Evolutionary conservation across 108 stramenopile species (phyloP).

Genomic region (Skeletonema menzelii): DNA sequence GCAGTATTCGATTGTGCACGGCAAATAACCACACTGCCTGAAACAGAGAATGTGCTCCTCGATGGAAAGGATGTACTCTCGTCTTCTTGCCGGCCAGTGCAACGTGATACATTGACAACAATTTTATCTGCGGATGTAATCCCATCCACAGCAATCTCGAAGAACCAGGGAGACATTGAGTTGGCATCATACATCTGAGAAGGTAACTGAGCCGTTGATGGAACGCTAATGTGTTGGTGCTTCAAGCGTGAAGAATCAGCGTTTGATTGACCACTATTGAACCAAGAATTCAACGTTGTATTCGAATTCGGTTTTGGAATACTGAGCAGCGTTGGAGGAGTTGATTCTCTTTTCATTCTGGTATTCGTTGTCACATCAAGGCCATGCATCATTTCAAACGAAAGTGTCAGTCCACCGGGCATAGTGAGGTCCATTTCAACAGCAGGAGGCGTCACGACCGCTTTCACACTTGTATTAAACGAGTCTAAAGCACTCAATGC

Average conservation of each 20-base stretch:
- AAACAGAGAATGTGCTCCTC: constrained; percentile 51
- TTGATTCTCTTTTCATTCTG: constrained; percentile 13
- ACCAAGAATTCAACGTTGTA: constrained; percentile 73
- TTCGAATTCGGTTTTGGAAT: constrained; percentile 33
- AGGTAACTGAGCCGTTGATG: constrained; percentile 15
- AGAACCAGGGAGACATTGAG: constrained; percentile 74
- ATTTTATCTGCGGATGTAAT: constrained; percentile 59
- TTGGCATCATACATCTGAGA: constrained; percentile 72
- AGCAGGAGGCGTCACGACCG: constrained; percentile 84
- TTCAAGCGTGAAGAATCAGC: constrained; percentile 26
- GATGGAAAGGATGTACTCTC: constrained; percentile 20
- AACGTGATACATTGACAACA: constrained; percentile 59
- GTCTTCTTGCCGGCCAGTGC: constrained; percentile 58
- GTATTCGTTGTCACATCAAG: constrained; percentile 61
- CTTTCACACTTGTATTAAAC: constrained; percentile 65
- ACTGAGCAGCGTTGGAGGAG: constrained; percentile 8
- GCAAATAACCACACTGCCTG: constrained; percentile 79
- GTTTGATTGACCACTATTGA: constrained; percentile 32
- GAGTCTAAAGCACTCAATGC: constrained; percentile 59
- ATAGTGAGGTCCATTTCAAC: constrained; percentile 79
- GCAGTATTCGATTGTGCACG: constrained; percentile 43
- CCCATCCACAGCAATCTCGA: constrained; percentile 72
- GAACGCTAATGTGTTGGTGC: background rate
- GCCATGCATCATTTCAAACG: constrained; percentile 81
- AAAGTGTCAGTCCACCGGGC: constrained; percentile 78